Conservation (phyloP, 768 basidiomycete species). For the Collybiopsis confluens region DNA sequence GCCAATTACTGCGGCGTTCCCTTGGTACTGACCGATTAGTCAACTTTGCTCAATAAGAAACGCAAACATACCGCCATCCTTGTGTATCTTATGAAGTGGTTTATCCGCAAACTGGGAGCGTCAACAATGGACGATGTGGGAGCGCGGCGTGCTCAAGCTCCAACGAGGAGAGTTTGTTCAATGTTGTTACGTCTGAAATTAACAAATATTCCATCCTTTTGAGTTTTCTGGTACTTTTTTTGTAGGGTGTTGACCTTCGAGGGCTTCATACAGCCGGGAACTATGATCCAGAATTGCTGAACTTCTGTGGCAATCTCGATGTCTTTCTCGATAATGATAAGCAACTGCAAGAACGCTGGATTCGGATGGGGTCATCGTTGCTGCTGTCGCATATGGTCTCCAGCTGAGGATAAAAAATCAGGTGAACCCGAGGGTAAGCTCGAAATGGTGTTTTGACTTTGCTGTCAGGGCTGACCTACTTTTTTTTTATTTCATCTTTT, state of each 20-base stretch:
- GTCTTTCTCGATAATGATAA: not conserved
- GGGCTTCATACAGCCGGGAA: not conserved
- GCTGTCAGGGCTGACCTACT: too few species aligned
- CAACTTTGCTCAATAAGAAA: conserved; percentile 27
- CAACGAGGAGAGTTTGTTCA: not conserved
- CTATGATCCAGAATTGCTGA: not conserved
- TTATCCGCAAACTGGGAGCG: conserved; percentile 16
- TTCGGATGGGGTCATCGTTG: not conserved
- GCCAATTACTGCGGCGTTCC: conserved; percentile 40
- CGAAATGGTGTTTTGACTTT: too few species aligned
- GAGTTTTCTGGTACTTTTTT: not conserved
- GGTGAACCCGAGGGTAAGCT: not conserved
- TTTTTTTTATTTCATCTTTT: too few species aligned
- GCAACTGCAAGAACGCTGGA: not conserved
- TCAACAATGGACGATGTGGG: not conserved
- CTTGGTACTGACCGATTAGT: conserved; percentile 30
- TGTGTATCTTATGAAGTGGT: conserved; percentile 51
- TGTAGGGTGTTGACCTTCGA: not conserved
- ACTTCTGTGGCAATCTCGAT: not conserved
- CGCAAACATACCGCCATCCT: conserved; percentile 28
- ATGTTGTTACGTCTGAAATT: not conserved
- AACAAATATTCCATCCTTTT: too few species aligned
- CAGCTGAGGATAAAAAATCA: not conserved
- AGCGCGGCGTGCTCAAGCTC: not conserved
- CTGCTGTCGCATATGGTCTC: not conserved